phyloP scores from a whole-genome alignment of 1,139 yeast genomes.

The Candida albicans region DNA sequence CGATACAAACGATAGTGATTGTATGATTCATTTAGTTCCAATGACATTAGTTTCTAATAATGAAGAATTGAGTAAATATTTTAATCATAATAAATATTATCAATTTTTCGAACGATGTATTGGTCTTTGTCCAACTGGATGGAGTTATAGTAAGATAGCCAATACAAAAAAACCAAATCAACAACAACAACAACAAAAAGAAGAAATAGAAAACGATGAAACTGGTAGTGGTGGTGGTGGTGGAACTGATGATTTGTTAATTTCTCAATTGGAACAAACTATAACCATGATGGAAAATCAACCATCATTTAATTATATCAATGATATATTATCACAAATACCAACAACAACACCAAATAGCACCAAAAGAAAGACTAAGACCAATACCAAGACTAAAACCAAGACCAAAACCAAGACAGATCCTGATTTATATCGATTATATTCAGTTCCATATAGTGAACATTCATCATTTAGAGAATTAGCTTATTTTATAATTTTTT shows the following conservation, averaged over 20 bases:
- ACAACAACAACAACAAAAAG: not conserved
- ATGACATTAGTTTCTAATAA: constrained; percentile 47
- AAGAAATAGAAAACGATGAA: not conserved
- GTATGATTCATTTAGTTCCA: constrained; percentile 71
- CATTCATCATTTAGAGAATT: constrained; percentile 88
- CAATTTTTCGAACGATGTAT: constrained; percentile 54
- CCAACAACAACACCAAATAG: constrained; percentile 16
- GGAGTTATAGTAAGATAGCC: too few relatives aligned
- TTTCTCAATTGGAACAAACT: constrained; percentile 11
- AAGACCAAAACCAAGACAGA: constrained; percentile 25
- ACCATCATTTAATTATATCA: constrained; percentile 27
- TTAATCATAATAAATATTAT: constrained; percentile 48
- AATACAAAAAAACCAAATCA: constrained; percentile 10
- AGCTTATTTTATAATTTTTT: constrained; percentile 55
- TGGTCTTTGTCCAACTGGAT: constrained; percentile 82
- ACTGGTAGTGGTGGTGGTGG: constrained; percentile 7
- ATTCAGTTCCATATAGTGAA: constrained; percentile 84
- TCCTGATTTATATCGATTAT: constrained; percentile 41
- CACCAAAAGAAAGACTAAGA: constrained; percentile 12
- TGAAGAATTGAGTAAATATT: constrained; percentile 47
- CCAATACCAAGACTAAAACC: constrained; percentile 23
- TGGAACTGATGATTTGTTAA: too few relatives aligned
- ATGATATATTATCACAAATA: constrained; percentile 36
- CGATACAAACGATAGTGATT: constrained; percentile 35
- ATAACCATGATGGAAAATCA: constrained; percentile 19